Conservation (phyloP, 441 rosid species). For the Mallotus repandus region DNA sequence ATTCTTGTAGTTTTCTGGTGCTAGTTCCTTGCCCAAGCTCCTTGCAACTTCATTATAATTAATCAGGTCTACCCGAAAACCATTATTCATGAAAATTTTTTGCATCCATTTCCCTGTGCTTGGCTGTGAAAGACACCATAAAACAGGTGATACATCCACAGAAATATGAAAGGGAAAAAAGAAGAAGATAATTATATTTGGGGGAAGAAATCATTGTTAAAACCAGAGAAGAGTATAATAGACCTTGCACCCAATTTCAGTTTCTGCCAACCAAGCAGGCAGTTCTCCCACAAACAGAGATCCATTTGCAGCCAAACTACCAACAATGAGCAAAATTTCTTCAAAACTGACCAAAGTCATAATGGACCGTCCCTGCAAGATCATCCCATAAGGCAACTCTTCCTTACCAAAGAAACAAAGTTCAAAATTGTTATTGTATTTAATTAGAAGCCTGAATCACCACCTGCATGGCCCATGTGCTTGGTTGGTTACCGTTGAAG, state of each 20-base stretch:
- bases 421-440: not conserved
- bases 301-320: constrained; percentile 70
- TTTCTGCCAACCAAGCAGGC: constrained; percentile 60
- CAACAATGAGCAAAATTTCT: constrained; percentile 54
- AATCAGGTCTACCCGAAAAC: constrained; percentile 52
- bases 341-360: constrained; percentile 66
- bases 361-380: constrained; percentile 61
- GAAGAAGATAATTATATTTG: not conserved
- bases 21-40: constrained; percentile 53
- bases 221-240: constrained; percentile 9
- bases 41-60: constrained; percentile 54
- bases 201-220: not conserved
- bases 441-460: constrained; percentile 21
- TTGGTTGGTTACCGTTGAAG: constrained; percentile 69
- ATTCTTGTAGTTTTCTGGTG: constrained; percentile 39
- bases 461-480: constrained; percentile 93
- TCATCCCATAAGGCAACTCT: constrained; percentile 7
- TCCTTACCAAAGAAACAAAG: constrained; percentile 2
- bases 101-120: constrained; percentile 53
- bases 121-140: constrained; percentile 39
- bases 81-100: constrained; percentile 70
- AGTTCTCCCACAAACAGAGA: constrained; percentile 73
- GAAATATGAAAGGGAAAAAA: not conserved
- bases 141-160: constrained; percentile 10
- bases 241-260: constrained; percentile 58